Evolutionary conservation across 2,329 filamentous ascomycete genomes (phyloP), one percentile per base, ranked within the genome.

Genomic region (Colletotrichum magnum): DNA sequence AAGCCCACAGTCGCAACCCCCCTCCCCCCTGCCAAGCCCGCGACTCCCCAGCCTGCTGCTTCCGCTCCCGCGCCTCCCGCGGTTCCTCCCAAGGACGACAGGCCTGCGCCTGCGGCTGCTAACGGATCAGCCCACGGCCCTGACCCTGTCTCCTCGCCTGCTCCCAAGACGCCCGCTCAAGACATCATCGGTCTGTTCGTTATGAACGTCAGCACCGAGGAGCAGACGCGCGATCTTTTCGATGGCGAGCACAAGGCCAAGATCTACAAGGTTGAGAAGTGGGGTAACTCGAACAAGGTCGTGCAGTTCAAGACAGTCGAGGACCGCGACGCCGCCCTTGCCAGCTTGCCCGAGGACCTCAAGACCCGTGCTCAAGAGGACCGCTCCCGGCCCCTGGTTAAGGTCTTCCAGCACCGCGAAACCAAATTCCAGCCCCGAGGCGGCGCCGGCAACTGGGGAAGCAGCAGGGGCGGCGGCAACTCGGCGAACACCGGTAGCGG

Each of bases 181-280:
- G 89, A 88, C 73, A 94, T 92, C 74, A 92, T 94, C 75, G 95
- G 93, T 57, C 88, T 99, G 21, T 99, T 98, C 80, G 91, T 99
- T 70, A 93, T 93, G 83, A 95, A 95, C 76, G 90, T 95, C 24
- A 93, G 91, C 75, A 92, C 89, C 62, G 93, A 95, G 73, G 93
- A 97, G 39, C 93, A 95, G 70, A 92, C 94, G 45, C 91, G 92
- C 65, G 91, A 93, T 41, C 86, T 97, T 26, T 95, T 99, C 77
- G 86, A 89, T 1, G 91, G 96, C 13, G 93, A 97, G 75, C 94
- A 98, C 77, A 91, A 90, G 77, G 78, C 88, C 39, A 98, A 97
- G 83, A 94, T 98, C 72, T 81, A 89, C 63, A 92, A 91, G 81
- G 86, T 95, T 58, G 91, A 94, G 76, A 95, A 94, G 81, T 93